Base-by-base conservation (phyloP, 495 filamentous ascomycete genomes). In the Neurospora sp. region DNA sequence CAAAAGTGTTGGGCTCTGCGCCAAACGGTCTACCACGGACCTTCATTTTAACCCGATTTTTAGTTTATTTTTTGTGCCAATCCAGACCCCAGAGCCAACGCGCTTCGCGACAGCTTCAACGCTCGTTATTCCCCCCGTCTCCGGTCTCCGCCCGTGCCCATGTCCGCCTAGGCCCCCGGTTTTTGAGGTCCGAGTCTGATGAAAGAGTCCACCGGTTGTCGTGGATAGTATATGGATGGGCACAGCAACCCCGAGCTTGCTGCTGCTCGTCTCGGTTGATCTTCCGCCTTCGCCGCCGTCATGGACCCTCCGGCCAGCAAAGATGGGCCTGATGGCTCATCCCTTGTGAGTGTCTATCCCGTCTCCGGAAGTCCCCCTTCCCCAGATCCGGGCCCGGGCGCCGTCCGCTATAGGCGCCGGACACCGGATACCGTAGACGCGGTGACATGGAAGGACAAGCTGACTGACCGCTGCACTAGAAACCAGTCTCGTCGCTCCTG, bases 401-500 rank as follows among this genome's bases (percentile, higher is more conserved):
- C 59, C 54, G 28, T 8, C 54, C 31, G 13, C 54, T 19, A 36
- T 34, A 19, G 24, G 28, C 54, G 54, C 34, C 15, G 54, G 54
- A 19, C 28, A 4, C 31, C 54, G 28, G 54, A 34, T 36, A 34
- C 31, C 54, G 54, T 34, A 45, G 34, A 70, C 77, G 43, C 54
- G 28, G 54, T 28, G 15, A 36, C 28, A 34, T 66, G 54, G 28
- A 66, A 66, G 54, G 15, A 36, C 28, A 66, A 7, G 28, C 15
- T 66, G 54, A 28, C 79, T 85, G 70, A 84, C 75, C 40, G 38
- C 39, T 78, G 31, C 42, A 34, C 40, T 73, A 89, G 87, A 87
- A 88, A 85, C 93, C 96, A 0, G 96, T 99, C 36, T 99, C 96
- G 54, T 97, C 95, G 66, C 85, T 98, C 39, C 88, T 93, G 69